These are phyloP conservation scores for Phalaenopsis hybrid DNA, from an alignment of 116 monocot species.

Conservation along the genomic window DNA sequence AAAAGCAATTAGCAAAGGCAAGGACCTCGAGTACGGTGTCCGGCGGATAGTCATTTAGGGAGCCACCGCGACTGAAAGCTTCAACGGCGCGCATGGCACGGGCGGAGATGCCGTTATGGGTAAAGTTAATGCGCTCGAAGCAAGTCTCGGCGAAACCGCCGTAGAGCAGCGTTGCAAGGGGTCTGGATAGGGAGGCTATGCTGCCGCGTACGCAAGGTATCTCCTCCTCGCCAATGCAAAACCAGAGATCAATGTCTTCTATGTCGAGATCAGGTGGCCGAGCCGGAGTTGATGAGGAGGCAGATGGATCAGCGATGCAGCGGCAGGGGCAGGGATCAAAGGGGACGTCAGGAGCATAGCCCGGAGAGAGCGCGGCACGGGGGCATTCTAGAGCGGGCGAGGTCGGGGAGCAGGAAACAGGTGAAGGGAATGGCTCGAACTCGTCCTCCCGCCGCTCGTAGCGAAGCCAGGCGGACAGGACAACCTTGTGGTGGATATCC, in stretches of 20 bases:
- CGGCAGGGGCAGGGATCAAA: conserved; percentile 39
- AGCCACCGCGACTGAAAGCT: conserved; percentile 36
- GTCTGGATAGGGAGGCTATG: conserved; percentile 65
- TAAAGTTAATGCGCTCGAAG: conserved; percentile 64
- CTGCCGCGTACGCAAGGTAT: conserved; percentile 43
- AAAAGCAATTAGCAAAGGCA: conserved; percentile 74
- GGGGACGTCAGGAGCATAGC: conserved; percentile 20
- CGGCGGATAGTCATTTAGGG: conserved; percentile 20
- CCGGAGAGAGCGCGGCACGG: conserved; percentile 41
- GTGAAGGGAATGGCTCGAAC: conserved; percentile 24
- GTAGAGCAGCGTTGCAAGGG: conserved; percentile 52
- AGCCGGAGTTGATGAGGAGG: not conserved
- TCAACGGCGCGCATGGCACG: conserved; percentile 56
- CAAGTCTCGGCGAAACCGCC: conserved; percentile 71
- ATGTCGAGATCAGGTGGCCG: conserved; percentile 1
- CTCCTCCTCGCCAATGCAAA: conserved; percentile 79
- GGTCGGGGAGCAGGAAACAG: conserved; percentile 22
- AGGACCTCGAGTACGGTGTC: conserved; percentile 69
- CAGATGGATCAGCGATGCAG: conserved; percentile 12
- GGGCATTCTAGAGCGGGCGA: conserved; percentile 76
- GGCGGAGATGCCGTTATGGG: conserved; percentile 52
- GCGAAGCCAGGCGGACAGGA: conserved; percentile 65
- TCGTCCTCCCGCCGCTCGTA: conserved; percentile 62
- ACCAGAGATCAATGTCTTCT: conserved; percentile 46
- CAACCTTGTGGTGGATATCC: conserved; percentile 48